These are phyloP conservation scores for Eucalyptus globulus DNA, from an alignment of 345 rosid genomes.

Conservation along the genomic window DNA sequence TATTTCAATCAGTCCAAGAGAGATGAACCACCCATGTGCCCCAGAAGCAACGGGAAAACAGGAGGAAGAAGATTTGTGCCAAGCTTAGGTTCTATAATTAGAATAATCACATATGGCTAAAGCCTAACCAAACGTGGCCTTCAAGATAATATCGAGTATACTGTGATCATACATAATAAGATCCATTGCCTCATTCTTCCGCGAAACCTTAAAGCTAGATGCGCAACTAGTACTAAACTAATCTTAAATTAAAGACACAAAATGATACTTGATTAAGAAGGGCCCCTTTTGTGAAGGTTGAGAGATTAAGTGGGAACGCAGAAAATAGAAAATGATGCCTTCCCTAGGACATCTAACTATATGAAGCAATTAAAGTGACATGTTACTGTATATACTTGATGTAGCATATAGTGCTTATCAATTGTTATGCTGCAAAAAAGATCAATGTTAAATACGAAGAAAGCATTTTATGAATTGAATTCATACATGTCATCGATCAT, in stretches of 20 bases:
- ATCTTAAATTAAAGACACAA: background rate
- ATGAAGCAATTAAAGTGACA: background rate
- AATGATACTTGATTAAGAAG: background rate
- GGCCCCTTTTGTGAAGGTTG: background rate
- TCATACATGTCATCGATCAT: background rate
- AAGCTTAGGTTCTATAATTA: background rate
- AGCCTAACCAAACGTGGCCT: background rate
- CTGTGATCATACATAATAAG: background rate
- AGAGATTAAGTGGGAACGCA: background rate
- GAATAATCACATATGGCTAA: background rate
- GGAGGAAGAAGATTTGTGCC: background rate
- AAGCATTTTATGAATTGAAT: background rate
- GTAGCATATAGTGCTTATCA: background rate
- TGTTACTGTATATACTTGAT: background rate
- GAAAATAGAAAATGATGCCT: background rate
- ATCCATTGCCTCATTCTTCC: background rate
- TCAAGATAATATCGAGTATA: background rate
- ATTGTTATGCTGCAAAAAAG: background rate
- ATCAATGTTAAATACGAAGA: background rate
- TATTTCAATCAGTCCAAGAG: slow-evolving; percentile 3
- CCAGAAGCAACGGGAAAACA: background rate
- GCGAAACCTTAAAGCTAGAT: background rate
- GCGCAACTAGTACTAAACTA: background rate
- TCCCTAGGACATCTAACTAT: background rate
- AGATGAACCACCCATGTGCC: background rate